Evolutionary conservation across 83 land plant species (phyloP).

Genomic region (Larix sibirica): DNA sequence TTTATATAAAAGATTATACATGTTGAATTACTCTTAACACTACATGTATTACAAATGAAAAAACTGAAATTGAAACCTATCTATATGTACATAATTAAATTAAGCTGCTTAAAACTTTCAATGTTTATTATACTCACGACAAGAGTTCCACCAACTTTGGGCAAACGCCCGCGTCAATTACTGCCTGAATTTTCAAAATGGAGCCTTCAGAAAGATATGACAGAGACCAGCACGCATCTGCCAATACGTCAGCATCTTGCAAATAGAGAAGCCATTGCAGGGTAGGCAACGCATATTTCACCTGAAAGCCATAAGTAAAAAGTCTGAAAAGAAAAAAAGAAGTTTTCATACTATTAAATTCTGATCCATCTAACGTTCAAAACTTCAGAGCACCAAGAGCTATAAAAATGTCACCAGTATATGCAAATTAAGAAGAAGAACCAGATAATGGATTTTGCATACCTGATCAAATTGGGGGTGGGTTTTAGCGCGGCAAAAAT

Average conservation of each 20-base stretch:
- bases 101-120: too few relatives aligned
- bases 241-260: constrained; percentile 8
- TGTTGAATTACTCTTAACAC: too few relatives aligned
- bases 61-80: too few relatives aligned
- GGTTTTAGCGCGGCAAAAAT: constrained; percentile 25
- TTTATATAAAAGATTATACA: not conserved
- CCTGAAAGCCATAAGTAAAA: not conserved
- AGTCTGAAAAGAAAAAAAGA: too few relatives aligned
- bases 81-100: too few relatives aligned
- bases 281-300: not conserved
- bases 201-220: constrained; percentile 15
- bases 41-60: too few relatives aligned
- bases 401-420: too few relatives aligned
- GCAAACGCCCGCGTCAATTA: constrained; percentile 10
- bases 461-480: constrained; percentile 36
- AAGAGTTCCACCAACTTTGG: not conserved
- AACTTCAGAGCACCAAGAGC: too few relatives aligned
- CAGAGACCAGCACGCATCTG: constrained; percentile 22
- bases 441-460: too few relatives aligned
- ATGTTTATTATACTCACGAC: too few relatives aligned
- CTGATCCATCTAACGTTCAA: not conserved
- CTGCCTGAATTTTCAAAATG: constrained; percentile 16
- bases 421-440: too few relatives aligned
- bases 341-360: too few relatives aligned
- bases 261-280: not conserved